Percentiles rank a stretch among this genome's conserved stretches.
Conservation (phyloP, 768 basidiomycete species). For the Tephrocybe sp. region DNA sequence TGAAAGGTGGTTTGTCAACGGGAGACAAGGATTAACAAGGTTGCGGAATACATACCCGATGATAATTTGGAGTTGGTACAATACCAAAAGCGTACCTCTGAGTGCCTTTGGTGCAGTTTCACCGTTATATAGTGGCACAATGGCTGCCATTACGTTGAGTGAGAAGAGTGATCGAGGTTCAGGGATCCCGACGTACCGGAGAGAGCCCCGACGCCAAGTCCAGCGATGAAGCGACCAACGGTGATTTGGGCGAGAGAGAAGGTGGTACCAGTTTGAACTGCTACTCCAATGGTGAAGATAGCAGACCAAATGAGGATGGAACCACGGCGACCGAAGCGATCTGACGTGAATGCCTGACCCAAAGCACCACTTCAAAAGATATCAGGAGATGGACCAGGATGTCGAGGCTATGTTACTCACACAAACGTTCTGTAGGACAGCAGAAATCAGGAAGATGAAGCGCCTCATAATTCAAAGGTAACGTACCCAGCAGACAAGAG, state of each 20-base stretch:
- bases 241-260: conserved; percentile 65
- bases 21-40: not conserved
- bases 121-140: conserved; percentile 71
- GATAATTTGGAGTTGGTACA: conserved; percentile 81
- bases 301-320: conserved; percentile 77
- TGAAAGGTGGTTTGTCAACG: conserved; percentile 19
- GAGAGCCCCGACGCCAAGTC: conserved; percentile 74
- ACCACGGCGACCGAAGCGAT: conserved; percentile 67
- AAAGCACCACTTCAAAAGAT: conserved; percentile 51
- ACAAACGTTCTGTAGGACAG: conserved; percentile 43
- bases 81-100: conserved; percentile 66
- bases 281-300: conserved; percentile 70
- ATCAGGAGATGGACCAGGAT: conserved; percentile 3
- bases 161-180: not conserved
- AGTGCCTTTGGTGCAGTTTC: conserved; percentile 77
- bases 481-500: conserved; percentile 72
- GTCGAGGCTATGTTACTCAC: conserved; percentile 28
- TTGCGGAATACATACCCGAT: conserved; percentile 48
- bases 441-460: not conserved
- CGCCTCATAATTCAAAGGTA: not conserved
- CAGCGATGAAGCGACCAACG: conserved; percentile 73
- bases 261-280: conserved; percentile 67
- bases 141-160: conserved; percentile 29
- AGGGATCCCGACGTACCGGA: conserved; percentile 50
- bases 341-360: conserved; percentile 72